Evolutionary conservation across 2,329 filamentous ascomycete genomes (phyloP), one percentile per base, ranked within the genome.

Genomic region (Xylaria arbuscula): DNA sequence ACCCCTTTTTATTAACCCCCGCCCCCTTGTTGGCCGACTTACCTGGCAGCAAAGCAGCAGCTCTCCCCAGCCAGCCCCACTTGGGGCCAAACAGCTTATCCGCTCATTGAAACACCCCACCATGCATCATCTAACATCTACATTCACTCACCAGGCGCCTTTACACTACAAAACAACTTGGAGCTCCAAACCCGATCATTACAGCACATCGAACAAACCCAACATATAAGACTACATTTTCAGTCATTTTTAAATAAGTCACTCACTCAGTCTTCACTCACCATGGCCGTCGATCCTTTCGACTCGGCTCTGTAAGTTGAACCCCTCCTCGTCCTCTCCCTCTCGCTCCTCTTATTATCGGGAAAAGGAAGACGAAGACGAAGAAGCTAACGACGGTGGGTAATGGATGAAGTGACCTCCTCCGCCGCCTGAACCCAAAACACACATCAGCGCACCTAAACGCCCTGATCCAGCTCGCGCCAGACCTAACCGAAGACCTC

Each of bases 381-480:
- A 66, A 19, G 50, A 17, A 50, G 54, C 68, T 60, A 56, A 48
- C 38, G n/a, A 32, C 38, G 48, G 2, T 42, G 22, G 36, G 8
- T 13, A 15, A 15, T 17, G 11, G 80, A 98, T 60, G 36, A 80
- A 98, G 96, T 78, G 96, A 99, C 86, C 94, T 99, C 79, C 95
- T 99, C 82, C 95, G 96, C 76, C 96, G 96, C 72, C 92, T 99
- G 71, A 97, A 97, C 84, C 96, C 96, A 51, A 97, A 97, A 80
- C 89, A 96, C 82, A 98, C 95, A 64, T 88, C 94, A 77, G 82
- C 88, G 70, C 97, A 99, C 84, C 92, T 99, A 76, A 91, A 92
- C 82, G 88, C 90, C 77, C 94, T 99, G 79, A 96, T 97, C 82
- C 85, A 87, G 65, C 91, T 99, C 72, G 92, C 94, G 53, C 96